Percentiles rank a stretch among this genome's conserved stretches.
phyloP scores from a whole-genome alignment of 139 green algal species.

The Chlamydomonas urium region DNA sequence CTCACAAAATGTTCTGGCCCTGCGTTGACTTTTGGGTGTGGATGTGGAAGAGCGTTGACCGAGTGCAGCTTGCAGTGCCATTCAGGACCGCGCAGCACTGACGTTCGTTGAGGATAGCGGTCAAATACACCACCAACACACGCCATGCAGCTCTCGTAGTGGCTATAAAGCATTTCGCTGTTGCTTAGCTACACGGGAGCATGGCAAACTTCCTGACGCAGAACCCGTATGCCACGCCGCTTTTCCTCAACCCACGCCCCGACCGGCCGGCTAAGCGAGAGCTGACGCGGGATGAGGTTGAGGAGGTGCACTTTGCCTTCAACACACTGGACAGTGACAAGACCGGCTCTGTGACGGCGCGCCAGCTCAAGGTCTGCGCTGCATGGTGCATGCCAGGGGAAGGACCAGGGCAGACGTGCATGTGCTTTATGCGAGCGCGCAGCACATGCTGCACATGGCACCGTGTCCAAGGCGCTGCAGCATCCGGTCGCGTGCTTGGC shows the following conservation, averaged over 20 bases:
- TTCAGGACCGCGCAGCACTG: too few species aligned
- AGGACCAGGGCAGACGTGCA: neutral
- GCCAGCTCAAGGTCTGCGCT: constrained; percentile 41
- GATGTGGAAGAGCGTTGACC: too few species aligned
- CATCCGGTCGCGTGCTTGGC: neutral
- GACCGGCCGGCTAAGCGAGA: constrained; percentile 1
- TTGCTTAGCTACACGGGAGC: too few species aligned
- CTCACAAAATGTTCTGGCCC: too few species aligned
- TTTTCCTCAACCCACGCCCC: constrained; percentile 2
- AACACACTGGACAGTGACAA: constrained; percentile 36
- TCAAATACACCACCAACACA: too few species aligned
- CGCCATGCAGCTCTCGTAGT: too few species aligned
- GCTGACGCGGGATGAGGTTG: constrained; percentile 28
- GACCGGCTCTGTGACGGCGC: constrained; percentile 27
- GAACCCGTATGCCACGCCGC: constrained; percentile 8
- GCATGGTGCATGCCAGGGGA: neutral
- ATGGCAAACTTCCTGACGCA: too few species aligned
- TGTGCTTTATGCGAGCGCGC: neutral
- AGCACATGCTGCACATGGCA: neutral
- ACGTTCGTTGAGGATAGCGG: too few species aligned
- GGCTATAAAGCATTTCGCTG: too few species aligned
- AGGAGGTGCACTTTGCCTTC: constrained; percentile 38
- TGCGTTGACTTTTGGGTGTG: too few species aligned
- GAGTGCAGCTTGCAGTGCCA: too few species aligned
- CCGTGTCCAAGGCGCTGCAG: too few species aligned